Percentiles rank a stretch among this genome's conserved stretches.
These are phyloP conservation scores for Nakaseomyces nivariensis DNA, from an alignment of 1,139 yeast species.

Conservation along the genomic window DNA sequence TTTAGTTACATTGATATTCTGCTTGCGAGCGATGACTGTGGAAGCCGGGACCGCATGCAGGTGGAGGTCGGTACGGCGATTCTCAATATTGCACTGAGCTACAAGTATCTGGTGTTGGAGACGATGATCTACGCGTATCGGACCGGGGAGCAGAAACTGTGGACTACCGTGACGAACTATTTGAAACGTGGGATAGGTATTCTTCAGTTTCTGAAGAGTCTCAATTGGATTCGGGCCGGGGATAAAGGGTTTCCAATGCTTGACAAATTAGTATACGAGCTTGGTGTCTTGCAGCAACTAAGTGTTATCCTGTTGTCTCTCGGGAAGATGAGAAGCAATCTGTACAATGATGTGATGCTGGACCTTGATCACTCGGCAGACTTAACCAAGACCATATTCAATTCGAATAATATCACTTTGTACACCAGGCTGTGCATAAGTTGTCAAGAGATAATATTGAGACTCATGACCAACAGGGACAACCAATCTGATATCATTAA, in stretches of 20 bases:
- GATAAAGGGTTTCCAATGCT: neutral
- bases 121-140: conserved; percentile 1
- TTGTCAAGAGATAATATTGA: conserved; percentile 14
- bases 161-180: neutral
- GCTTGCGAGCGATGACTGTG: neutral
- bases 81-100: neutral
- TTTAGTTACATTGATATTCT: neutral
- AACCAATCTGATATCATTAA: neutral
- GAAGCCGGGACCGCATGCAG: neutral
- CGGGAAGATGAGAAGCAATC: conserved; percentile 19
- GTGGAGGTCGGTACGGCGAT: neutral
- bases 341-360: conserved; percentile 19
- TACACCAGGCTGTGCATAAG: conserved; percentile 22
- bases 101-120: neutral
- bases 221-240: neutral
- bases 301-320: conserved; percentile 22
- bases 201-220: neutral
- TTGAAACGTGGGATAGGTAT: conserved; percentile 2
- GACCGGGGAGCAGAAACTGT: neutral
- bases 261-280: conserved; percentile 10
- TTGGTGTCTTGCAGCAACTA: conserved; percentile 22
- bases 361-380: conserved; percentile 16
- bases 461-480: neutral
- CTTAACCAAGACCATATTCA: neutral
- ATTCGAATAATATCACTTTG: neutral